Evolutionary conservation across 2,329 filamentous ascomycete genomes (phyloP).

Genomic region (Fusarium euwallaceae): DNA sequence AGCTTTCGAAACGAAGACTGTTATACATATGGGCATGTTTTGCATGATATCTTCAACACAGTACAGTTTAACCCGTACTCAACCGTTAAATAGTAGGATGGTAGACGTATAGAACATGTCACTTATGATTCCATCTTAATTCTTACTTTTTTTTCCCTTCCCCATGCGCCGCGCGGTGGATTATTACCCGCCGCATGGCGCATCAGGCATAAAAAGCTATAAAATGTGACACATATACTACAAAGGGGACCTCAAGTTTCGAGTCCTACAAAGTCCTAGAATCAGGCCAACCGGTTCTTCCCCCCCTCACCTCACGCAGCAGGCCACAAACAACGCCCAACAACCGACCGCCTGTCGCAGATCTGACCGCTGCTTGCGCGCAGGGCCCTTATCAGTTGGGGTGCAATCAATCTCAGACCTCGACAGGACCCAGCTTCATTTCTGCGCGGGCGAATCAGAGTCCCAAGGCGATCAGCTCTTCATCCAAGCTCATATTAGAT

Average conservation of each 20-base stretch:
- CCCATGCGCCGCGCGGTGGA: background rate
- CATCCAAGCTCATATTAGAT: constrained; percentile 36
- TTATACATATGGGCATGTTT: background rate
- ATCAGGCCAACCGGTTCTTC: background rate
- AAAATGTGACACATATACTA: background rate
- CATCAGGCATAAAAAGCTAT: background rate
- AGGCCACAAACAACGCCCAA: constrained; percentile 23
- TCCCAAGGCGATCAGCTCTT: background rate
- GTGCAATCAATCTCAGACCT: constrained; percentile 30
- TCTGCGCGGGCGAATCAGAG: constrained; percentile 28
- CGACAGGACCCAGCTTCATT: constrained; percentile 12
- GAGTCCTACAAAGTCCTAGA: constrained; percentile 14
- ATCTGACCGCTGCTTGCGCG: constrained; percentile 23
- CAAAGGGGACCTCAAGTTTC: background rate
- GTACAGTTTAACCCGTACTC: background rate
- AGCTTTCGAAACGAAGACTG: constrained; percentile 24
- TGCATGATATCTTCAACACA: background rate
- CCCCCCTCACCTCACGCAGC: background rate
- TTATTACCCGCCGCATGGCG: background rate
- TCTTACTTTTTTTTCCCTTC: background rate
- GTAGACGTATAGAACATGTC: background rate
- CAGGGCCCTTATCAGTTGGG: constrained; percentile 25
- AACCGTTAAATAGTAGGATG: background rate
- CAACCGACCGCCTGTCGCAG: constrained; percentile 23
- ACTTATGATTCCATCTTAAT: background rate